These are phyloP conservation scores for Salisapilia sapeloensis DNA, from an alignment of 352 stramenopile genomes.

Conservation along the genomic window DNA sequence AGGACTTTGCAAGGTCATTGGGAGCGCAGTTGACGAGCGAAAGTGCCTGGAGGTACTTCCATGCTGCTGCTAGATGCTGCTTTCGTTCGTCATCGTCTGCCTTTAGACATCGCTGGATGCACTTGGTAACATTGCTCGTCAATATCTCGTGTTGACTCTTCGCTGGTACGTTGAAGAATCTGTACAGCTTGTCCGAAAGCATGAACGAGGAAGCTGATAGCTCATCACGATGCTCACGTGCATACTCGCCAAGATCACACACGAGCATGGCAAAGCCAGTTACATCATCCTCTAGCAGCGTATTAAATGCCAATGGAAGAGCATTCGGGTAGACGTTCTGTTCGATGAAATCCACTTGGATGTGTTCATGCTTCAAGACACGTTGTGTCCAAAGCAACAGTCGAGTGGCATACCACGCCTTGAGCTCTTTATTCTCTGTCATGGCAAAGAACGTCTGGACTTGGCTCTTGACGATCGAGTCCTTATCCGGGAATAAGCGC, in stretches of 20 bases:
- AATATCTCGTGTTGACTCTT: slow-evolving; percentile 8
- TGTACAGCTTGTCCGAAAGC: slow-evolving; percentile 1
- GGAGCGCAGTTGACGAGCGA: slow-evolving; percentile 23
- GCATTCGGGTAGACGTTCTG: slow-evolving; percentile 36
- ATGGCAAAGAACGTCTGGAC: slow-evolving; percentile 25
- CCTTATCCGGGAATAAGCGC: slow-evolving; percentile 31
- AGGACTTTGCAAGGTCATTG: slow-evolving; percentile 20
- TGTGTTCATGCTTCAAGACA: slow-evolving; percentile 25
- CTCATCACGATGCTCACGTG: no score
- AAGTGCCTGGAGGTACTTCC: slow-evolving; percentile 50
- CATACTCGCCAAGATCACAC: slow-evolving; percentile 28
- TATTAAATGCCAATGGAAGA: slow-evolving; percentile 28
- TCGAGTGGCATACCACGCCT: slow-evolving; percentile 27
- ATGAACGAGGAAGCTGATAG: neutral
- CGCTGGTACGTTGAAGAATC: slow-evolving; percentile 4
- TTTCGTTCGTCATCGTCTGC: slow-evolving; percentile 2
- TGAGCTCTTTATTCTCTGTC: slow-evolving; percentile 4
- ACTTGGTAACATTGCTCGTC: slow-evolving; percentile 11
- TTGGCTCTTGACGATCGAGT: slow-evolving; percentile 15
- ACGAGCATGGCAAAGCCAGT: slow-evolving; percentile 32
- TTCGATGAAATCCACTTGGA: slow-evolving; percentile 31
- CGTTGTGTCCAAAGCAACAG: slow-evolving; percentile 31
- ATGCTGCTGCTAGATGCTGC: slow-evolving; percentile 22
- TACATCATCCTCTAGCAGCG: slow-evolving; percentile 16
- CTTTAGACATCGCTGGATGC: slow-evolving; percentile 7